Evolutionary conservation across 2,329 filamentous ascomycete species (phyloP), one percentile per base, ranked within the genome.

Genomic region (Mariannaea elegans): DNA sequence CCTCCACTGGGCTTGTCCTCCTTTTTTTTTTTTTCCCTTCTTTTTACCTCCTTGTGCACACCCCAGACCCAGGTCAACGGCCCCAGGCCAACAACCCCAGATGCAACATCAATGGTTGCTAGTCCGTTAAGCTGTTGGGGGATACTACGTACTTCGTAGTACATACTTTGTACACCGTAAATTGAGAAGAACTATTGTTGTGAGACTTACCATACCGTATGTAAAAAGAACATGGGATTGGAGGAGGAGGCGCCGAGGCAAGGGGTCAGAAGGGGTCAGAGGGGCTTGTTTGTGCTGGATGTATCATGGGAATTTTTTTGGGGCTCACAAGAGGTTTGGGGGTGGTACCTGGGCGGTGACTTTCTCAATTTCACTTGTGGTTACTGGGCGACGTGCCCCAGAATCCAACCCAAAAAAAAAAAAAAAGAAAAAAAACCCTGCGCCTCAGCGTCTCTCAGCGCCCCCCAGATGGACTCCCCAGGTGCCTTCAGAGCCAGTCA

Each of bases 31-130:
- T 34, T 29, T 32, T 21, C n/a, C n/a, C n/a, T n/a, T n/a, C n/a
- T n/a, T 24, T 45, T 27, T 54, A 8, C 34, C 49, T 21, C 38
- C 32, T 36, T 52, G 21, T 32, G 49, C 38, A 44, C 18, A 44
- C 49, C 29, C 19, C 16, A 10, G 19, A 34, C 18, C 39, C 19
- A 32, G 39, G 16, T 12, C 9, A 18, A 19, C 16, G 19, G 31
- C 14, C 41, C 50, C 41, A 54, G 39, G 48, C 42, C 48, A 58
- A 52, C 42, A 53, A 59, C 56, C 49, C 56, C 56, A 59, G 50
- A 59, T 48, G 56, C 56, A 53, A 55, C 42, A 18, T 41, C 42
- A 55, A 39, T 44, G 21, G 36, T 16, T 13, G 21, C 38, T 41
- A 29, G 29, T 12, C 16, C 13, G 51, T 21, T 23, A 46, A 39